Conservation (phyloP, 2,329 filamentous ascomycete species). For the Penicillium oxalicum region DNA sequence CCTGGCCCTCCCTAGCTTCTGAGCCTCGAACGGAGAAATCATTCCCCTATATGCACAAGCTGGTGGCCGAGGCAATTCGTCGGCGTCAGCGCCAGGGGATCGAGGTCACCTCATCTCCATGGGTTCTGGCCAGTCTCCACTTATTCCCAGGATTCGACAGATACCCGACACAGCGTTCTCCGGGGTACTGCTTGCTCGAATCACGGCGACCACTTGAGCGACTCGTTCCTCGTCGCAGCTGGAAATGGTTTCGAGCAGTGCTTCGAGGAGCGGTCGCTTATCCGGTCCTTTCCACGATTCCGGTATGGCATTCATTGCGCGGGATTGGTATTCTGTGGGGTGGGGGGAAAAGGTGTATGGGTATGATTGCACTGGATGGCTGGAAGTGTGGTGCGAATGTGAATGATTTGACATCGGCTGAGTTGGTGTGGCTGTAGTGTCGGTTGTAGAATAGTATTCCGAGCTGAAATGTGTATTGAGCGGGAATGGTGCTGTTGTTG, state of each 20-base stretch:
- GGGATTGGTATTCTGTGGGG: background rate
- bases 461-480: constrained; percentile 2
- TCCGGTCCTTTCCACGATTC: constrained; percentile 21
- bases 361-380: background rate
- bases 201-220: constrained; percentile 23
- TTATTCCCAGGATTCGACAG: constrained; percentile 18
- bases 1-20: background rate
- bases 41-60: no score
- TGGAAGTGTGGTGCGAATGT: background rate
- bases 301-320: constrained; percentile 8
- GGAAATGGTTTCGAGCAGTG: constrained; percentile 23
- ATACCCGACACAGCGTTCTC: constrained; percentile 26
- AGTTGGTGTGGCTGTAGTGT: background rate
- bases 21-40: no score
- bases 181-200: constrained; percentile 23
- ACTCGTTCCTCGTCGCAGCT: constrained; percentile 24
- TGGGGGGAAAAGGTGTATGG: background rate
- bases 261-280: constrained; percentile 21
- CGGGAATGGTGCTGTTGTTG: no score
- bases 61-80: no score
- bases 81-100: no score
- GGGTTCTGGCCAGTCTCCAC: background rate
- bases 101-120: no score
- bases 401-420: background rate
- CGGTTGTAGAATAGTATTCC: background rate